Base-by-base conservation (phyloP, 2,329 filamentous ascomycete species). In the Hypoxylon sp. region DNA sequence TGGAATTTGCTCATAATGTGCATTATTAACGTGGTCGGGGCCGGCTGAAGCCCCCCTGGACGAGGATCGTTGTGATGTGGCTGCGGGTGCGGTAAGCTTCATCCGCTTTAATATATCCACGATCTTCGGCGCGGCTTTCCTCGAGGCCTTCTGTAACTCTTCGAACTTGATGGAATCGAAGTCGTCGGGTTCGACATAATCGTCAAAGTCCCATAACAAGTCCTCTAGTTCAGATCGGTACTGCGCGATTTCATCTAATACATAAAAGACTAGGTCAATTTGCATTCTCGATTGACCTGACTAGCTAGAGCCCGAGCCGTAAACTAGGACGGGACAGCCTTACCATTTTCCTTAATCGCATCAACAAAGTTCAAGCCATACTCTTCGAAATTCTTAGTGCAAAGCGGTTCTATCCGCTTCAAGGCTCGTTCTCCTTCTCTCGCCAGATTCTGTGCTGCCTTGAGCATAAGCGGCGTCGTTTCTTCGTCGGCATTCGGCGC, bases 121-220 rank as follows among this genome's bases (percentile, higher is more conserved):
- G 8, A 82, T 75, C 40, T 70, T 72, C 1, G 78, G 74, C 1
- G 79, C 79, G 1, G 75, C 73, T 40, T 75, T 75, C 44, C 78
- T 73, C 11, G 77, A 78, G 4, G 75, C 61, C 26, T 72, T 72
- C 60, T 78, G 76, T 3, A 83, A 68, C 56, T 78, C 73, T 12
- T 70, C 65, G 44, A 77, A 83, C 53, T 77, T 79, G 12, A 71
- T 71, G 17, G 69, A 65, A n/a, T 82, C 78, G 53, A 83, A 83
- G 16, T 71, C 71, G 23, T 79, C 75, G 9, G 68, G 59, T 38
- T 80, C 76, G 53, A 78, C 66, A 56, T 72, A 81, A 43, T 83
- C 80, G 46, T 84, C 81, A 58, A 84, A 82, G 41, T 79, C 80
- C 74, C 79, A 84, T 5, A 83, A 66, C 16, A 81, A 61, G 35